Base-by-base conservation (phyloP, 805 yeast species). In the Millerozyma miso region DNA sequence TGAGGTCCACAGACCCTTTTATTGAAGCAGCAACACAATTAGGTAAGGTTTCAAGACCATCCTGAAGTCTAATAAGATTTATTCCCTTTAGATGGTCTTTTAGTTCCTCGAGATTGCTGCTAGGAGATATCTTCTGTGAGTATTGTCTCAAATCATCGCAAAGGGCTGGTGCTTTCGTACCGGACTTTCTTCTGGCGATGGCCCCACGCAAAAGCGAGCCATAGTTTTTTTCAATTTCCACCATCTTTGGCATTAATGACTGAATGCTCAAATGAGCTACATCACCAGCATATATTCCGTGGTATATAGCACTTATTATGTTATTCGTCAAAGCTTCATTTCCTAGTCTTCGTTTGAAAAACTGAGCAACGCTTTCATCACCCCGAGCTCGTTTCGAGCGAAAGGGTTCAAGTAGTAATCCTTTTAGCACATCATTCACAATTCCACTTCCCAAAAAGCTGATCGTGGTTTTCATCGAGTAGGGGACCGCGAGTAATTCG, bases 211-310 rank as follows among this genome's bases (percentile, higher is more conserved):
- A 49, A 2, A 85, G 58, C 0, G 88, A 81, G 0, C 89, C 87
- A 55, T 77, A 65, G 4, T 75, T 61, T 20, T 64, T 55, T 56
- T 89, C 97, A 37, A 81, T 60, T 10, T 76, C 66, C 37, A 73
- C 79, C 50, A 88, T 53, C 7, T 62, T 53, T 3, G 82, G 80
- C 47, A 87, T 57, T 0, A 87, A 71, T 3, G 85, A 71, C 16
- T 76, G 64, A 0, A 84, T 80, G 66, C 96, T 85, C 38, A 91
- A 62, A 43, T 76, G 67, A 4, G 71, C 54, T 1, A 80, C 72
- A 60, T 90, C 95, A 1, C 74, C 74, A 1, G 95, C 97, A 60
- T 89, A 91, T 1, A 93, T 81, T 0, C 99, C 99, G 55, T 89
- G 88, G 58, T 85, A 70, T 3, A 89, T 65, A 0, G 96, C 98